Conservation (phyloP, 192 early-diverging fungal species). For the Gorgonomyces haynaldii region DNA sequence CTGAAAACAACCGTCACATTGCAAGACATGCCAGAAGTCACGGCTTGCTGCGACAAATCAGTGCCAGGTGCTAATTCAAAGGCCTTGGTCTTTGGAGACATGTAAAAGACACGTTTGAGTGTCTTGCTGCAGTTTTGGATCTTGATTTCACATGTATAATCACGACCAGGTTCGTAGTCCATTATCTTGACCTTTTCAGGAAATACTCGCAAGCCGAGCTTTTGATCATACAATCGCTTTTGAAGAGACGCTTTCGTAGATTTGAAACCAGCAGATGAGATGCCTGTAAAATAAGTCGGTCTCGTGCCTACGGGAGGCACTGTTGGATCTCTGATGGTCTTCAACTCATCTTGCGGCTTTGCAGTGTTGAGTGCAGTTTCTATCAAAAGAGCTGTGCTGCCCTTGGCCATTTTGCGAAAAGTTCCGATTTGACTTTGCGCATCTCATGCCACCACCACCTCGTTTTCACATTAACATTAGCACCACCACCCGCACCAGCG, state of each 20-base stretch:
- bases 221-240: slow-evolving; percentile 7
- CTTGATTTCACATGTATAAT: slow-evolving; percentile 6
- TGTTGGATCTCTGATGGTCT: background rate
- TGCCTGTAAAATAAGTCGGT: slow-evolving; percentile 5
- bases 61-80: slow-evolving; percentile 16
- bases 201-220: slow-evolving; percentile 18
- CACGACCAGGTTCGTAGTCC: slow-evolving; percentile 23
- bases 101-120: slow-evolving; percentile 15
- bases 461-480: background rate
- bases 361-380: no score
- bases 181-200: slow-evolving; percentile 17
- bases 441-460: background rate
- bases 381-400: no score
- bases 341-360: background rate
- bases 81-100: slow-evolving; percentile 10
- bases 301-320: slow-evolving; percentile 3
- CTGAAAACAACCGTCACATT: slow-evolving; percentile 15
- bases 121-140: slow-evolving; percentile 21
- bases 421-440: no score
- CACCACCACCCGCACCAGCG: slow-evolving; percentile 24
- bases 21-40: slow-evolving; percentile 21
- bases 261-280: slow-evolving; percentile 1
- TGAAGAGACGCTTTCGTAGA: background rate
- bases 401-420: no score
- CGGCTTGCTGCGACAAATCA: slow-evolving; percentile 3